Base-by-base conservation (phyloP, 176 grass and related monocot species). In the Rhynchospora pubera region DNA sequence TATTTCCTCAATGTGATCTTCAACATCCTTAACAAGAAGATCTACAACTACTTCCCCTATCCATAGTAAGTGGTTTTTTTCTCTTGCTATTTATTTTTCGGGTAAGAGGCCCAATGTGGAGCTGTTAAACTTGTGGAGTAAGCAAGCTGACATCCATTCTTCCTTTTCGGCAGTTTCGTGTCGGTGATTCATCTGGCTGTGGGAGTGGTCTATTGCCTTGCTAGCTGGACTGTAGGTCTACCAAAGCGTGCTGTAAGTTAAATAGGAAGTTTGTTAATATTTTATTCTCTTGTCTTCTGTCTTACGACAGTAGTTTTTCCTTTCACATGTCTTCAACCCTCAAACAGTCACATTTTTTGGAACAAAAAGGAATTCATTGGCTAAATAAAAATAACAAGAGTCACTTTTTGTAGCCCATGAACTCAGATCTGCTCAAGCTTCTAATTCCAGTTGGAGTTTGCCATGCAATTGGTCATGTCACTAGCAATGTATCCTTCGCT, bases 1-100 rank as follows among this genome's bases (percentile, higher is more conserved):
- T 99, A 99, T 75, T 99, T 99, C 89, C 78, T 99, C 83, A 99
- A 99, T 64, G 96, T 99, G 14, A 93, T 99, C 62, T 99, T 99
- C 79, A 99, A 99, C 96, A 99, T 99, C 87, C 83, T 99, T 70
- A 99, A 99, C 87, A 99, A 99, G 86, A 99, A 93, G 84, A 99
- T 99, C 64, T 99, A 99, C 87, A 95, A 99, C 77, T 99, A 99
- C 82, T 99, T 99, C 80, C 96, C 96, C 0, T 99, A 99, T 43
- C 93, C 96, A 86, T 99, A 99, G 96, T 99, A 90, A 93, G 96
- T 85, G 47, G 7, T n/a, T n/a, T n/a, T n/a, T 26, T 57, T 72
- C 43, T 7, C 45, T 19, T 82, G 32, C 34, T 83, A 50, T 48
- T n/a, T 79, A 22, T 77, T 3, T 48, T 48, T 83, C 39, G 32